Conservation (phyloP, 148 eudicot species). For the Dianthus caryophyllus region DNA sequence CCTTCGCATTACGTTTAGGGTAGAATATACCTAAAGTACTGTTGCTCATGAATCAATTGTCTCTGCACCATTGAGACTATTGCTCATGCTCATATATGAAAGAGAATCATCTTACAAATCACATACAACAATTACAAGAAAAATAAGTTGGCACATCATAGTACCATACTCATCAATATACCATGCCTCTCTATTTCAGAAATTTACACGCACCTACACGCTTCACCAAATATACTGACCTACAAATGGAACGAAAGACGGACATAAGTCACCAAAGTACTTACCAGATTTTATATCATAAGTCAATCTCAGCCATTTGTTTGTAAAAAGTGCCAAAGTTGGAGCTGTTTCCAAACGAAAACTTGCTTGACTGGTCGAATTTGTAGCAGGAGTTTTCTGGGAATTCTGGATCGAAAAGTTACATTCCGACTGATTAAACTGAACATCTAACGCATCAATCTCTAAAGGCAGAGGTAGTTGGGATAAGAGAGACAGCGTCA, state of each 20-base stretch:
- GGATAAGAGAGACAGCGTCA: conserved; percentile 75
- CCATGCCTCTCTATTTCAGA: too few species aligned
- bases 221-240: not conserved
- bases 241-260: not conserved
- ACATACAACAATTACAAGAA: too few species aligned
- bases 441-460: conserved; percentile 81
- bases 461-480: conserved; percentile 70
- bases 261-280: conserved; percentile 17
- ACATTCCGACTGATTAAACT: conserved; percentile 87
- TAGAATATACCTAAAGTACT: too few species aligned
- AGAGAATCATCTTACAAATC: too few species aligned
- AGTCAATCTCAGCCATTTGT: conserved; percentile 86
- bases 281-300: conserved; percentile 82
- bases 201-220: not conserved
- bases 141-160: too few species aligned
- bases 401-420: conserved; percentile 62
- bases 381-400: conserved; percentile 43
- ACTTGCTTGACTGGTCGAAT: conserved; percentile 37
- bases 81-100: too few species aligned
- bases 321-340: conserved; percentile 49
- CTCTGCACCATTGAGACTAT: too few species aligned
- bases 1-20: too few species aligned
- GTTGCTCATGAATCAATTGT: too few species aligned
- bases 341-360: conserved; percentile 67
- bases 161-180: too few species aligned